These are phyloP conservation scores for Penicillium sp. DNA, from an alignment of 2,329 filamentous ascomycete species.

Conservation along the genomic window DNA sequence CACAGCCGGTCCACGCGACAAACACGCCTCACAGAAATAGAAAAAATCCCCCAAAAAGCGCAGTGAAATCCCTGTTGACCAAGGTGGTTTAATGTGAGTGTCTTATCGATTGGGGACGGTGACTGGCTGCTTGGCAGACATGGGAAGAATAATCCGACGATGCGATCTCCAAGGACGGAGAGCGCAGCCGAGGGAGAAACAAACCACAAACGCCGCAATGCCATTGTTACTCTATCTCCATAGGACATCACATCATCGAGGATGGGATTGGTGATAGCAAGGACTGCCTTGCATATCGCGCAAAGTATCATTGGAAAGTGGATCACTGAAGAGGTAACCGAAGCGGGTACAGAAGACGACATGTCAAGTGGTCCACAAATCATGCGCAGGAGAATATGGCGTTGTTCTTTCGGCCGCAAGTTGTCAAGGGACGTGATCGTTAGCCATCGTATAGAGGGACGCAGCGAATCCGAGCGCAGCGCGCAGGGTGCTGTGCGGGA, in stretches of 20 bases:
- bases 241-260: neutral
- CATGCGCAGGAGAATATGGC: slow-evolving; percentile 4
- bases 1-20: slow-evolving; percentile 5
- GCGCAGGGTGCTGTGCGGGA: slow-evolving; percentile 16
- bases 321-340: slow-evolving; percentile 1
- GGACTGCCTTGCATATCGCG: slow-evolving; percentile 20
- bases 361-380: neutral
- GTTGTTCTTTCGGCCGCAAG: neutral
- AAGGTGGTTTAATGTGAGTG: neutral
- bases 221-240: neutral
- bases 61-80: slow-evolving; percentile 6
- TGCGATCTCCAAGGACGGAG: neutral
- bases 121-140: neutral
- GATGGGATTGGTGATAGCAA: slow-evolving; percentile 21
- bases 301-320: slow-evolving; percentile 7
- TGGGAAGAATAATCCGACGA: neutral
- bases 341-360: neutral
- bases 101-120: neutral
- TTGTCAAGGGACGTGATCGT: slow-evolving; percentile 1
- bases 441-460: slow-evolving; percentile 9
- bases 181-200: neutral
- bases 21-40: neutral
- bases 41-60: neutral
- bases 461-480: slow-evolving; percentile 14
- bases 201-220: neutral